Evolutionary conservation across 2,329 filamentous ascomycete species (phyloP).

Genomic region (Zymoseptoria tritici): DNA sequence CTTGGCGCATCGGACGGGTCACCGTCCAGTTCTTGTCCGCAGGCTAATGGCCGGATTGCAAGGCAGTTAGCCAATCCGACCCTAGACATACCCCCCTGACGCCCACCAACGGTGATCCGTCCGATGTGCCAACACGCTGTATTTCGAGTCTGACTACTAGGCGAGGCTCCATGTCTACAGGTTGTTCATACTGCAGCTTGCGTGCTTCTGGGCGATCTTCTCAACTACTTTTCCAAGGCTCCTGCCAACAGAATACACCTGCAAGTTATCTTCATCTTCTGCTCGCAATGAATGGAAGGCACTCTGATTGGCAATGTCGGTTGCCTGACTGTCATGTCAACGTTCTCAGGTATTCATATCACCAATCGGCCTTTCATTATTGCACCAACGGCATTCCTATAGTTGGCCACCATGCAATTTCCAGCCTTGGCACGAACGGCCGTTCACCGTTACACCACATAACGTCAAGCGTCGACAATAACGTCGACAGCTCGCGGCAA

Average conservation of each 20-base stretch:
- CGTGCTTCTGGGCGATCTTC: neutral
- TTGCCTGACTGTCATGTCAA: neutral
- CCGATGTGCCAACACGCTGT: no score
- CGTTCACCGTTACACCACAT: neutral
- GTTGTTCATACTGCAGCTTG: neutral
- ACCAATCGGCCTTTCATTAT: neutral
- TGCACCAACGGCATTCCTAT: neutral
- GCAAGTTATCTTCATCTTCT: neutral
- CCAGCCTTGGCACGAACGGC: neutral
- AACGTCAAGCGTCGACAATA: neutral
- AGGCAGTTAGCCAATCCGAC: no score
- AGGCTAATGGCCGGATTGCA: no score
- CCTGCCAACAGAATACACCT: neutral
- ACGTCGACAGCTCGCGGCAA: neutral
- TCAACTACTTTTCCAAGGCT: neutral
- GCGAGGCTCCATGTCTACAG: neutral
- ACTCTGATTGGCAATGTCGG: neutral
- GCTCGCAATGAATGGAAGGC: neutral
- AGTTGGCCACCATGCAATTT: neutral
- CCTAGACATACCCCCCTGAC: no score
- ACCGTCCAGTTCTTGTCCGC: no score
- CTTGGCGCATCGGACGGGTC: no score
- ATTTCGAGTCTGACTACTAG: neutral
- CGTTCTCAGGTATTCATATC: neutral
- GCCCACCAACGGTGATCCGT: no score